Evolutionary conservation across 2,329 filamentous ascomycete species (phyloP).

Genomic region (Dissoconium aciculare): DNA sequence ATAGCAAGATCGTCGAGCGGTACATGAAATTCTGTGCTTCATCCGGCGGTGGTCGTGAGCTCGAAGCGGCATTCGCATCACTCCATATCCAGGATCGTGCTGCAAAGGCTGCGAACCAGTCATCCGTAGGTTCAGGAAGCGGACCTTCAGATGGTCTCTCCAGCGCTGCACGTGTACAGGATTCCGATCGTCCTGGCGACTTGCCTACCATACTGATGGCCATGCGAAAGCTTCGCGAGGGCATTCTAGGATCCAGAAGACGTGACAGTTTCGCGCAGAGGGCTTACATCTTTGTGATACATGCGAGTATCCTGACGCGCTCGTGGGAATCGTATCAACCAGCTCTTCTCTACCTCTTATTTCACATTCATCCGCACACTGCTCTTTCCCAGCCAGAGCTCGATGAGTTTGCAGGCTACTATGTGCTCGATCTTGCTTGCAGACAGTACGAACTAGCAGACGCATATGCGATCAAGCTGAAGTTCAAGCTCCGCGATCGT

Average conservation of each 20-base stretch:
- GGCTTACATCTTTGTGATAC: slow-evolving; percentile 82
- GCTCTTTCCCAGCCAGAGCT: slow-evolving; percentile 56
- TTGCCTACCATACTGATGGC: slow-evolving; percentile 65
- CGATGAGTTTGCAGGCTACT: slow-evolving; percentile 64
- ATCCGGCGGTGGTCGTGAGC: slow-evolving; percentile 53
- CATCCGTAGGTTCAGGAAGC: neutral
- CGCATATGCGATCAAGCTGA: slow-evolving; percentile 52
- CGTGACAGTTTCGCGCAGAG: slow-evolving; percentile 71
- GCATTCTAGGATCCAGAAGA: slow-evolving; percentile 63
- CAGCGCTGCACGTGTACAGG: neutral
- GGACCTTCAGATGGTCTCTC: neutral
- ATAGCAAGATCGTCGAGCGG: slow-evolving; percentile 70
- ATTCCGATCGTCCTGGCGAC: slow-evolving; percentile 40
- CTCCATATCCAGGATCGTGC: slow-evolving; percentile 32
- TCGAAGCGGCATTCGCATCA: slow-evolving; percentile 60
- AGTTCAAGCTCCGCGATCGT: slow-evolving; percentile 47
- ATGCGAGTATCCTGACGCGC: slow-evolving; percentile 63
- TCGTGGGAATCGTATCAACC: slow-evolving; percentile 84
- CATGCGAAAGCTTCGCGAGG: slow-evolving; percentile 83
- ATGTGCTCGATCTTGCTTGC: slow-evolving; percentile 79
- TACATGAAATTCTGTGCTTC: slow-evolving; percentile 82
- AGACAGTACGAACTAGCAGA: slow-evolving; percentile 59
- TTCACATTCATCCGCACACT: slow-evolving; percentile 50
- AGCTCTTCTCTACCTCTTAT: slow-evolving; percentile 65
- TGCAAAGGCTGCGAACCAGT: neutral